Percentiles rank a stretch among this genome's conserved stretches.
Evolutionary conservation across 805 yeast genomes (phyloP).

Genomic region (Phaffomyces opuntiae): DNA sequence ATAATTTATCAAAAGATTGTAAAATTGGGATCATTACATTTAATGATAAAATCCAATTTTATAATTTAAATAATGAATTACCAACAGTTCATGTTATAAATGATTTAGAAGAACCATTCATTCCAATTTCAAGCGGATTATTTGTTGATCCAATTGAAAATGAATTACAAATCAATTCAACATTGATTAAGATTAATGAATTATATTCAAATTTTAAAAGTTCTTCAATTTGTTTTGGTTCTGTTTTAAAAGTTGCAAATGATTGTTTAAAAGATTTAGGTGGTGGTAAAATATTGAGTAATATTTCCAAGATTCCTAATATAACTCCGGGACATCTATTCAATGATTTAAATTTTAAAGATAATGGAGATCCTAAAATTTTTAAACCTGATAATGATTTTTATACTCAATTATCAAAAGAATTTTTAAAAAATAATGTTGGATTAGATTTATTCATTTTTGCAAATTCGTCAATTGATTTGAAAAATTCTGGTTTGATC

Average conservation of each 20-base stretch:
- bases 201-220: conserved; percentile 32
- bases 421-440: conserved; percentile 48
- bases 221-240: conserved; percentile 66
- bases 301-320: conserved; percentile 65
- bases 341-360: conserved; percentile 25
- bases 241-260: conserved; percentile 66
- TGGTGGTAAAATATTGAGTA: conserved; percentile 76
- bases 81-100: conserved; percentile 54
- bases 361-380: conserved; percentile 32
- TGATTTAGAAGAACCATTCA: conserved; percentile 70
- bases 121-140: conserved; percentile 73
- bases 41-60: conserved; percentile 68
- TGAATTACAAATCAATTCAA: conserved; percentile 53
- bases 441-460: conserved; percentile 76
- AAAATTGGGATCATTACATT: conserved; percentile 69
- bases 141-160: conserved; percentile 76
- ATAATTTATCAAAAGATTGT: conserved; percentile 8
- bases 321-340: conserved; percentile 70
- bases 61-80: conserved; percentile 51
- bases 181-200: conserved; percentile 55
- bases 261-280: conserved; percentile 56
- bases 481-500: conserved; percentile 65
- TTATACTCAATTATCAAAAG: conserved; percentile 53
- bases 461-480: conserved; percentile 56
- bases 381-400: conserved; percentile 54